phyloP scores from a whole-genome alignment of 2,329 filamentous ascomycete species.

The Curvularia verruculosa region DNA sequence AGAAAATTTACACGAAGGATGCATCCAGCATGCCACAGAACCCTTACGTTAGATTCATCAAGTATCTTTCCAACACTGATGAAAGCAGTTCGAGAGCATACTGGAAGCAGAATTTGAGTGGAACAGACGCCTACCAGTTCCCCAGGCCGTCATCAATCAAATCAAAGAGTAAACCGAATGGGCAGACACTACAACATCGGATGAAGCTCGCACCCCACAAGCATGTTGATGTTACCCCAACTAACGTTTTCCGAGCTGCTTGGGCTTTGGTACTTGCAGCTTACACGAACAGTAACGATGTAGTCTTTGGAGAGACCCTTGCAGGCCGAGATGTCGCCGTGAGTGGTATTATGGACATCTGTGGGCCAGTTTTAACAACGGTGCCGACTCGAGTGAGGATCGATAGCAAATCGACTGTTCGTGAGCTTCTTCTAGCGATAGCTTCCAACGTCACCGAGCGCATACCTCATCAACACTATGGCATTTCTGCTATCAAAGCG shows the following conservation, averaged over 20 bases:
- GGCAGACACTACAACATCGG: conserved; percentile 31
- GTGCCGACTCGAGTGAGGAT: conserved; percentile 47
- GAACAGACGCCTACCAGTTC: conserved; percentile 37
- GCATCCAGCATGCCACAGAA: conserved; percentile 23
- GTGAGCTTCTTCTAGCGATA: conserved; percentile 30
- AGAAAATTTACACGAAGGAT: conserved; percentile 31
- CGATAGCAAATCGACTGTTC: conserved; percentile 30
- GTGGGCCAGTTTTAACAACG: conserved; percentile 49
- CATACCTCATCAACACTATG: conserved; percentile 48
- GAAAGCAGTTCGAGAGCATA: conserved; percentile 32
- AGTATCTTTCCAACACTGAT: conserved; percentile 36
- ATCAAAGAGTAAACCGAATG: conserved; percentile 29
- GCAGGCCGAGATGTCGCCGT: conserved; percentile 46
- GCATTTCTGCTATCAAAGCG: conserved; percentile 47
- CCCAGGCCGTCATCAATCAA: conserved; percentile 36
- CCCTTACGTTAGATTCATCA: conserved; percentile 45
- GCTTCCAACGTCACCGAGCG: conserved; percentile 31
- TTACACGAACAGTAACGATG: conserved; percentile 28
- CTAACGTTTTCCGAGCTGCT: conserved; percentile 29
- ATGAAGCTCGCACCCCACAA: conserved; percentile 31
- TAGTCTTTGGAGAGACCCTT: conserved; percentile 39
- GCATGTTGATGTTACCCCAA: conserved; percentile 39
- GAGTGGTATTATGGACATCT: conserved; percentile 41
- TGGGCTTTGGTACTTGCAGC: conserved; percentile 35
- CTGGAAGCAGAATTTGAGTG: conserved; percentile 43